Percentiles rank a stretch among this genome's conserved stretches.
Conservation (phyloP, 768 basidiomycete genomes). For the Clavaria fumosa region DNA sequence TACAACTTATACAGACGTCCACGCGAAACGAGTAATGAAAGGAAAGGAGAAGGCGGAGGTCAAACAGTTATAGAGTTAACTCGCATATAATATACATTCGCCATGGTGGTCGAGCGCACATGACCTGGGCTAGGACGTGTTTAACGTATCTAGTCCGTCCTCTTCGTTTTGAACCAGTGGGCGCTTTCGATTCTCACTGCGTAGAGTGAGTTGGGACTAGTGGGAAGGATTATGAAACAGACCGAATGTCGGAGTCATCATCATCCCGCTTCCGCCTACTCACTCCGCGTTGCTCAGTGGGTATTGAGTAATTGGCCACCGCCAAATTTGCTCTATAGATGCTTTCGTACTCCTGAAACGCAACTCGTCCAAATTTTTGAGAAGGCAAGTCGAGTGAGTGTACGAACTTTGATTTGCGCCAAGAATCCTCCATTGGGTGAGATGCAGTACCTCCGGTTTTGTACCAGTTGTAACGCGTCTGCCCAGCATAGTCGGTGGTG, state of each 20-base stretch:
- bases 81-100: constrained; percentile 5
- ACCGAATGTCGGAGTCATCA: constrained; percentile 42
- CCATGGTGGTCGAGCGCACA: constrained; percentile 5
- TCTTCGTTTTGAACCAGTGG: constrained; percentile 24
- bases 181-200: constrained; percentile 33
- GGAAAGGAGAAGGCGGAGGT: constrained; percentile 77
- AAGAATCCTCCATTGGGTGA: constrained; percentile 86
- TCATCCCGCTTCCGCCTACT: constrained; percentile 56
- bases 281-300: constrained; percentile 25
- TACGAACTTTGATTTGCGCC: constrained; percentile 73
- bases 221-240: constrained; percentile 10
- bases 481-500: constrained; percentile 71
- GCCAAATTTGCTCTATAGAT: constrained; percentile 74
- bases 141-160: constrained; percentile 33
- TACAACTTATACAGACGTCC: constrained; percentile 41
- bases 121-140: constrained; percentile 22
- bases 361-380: background rate
- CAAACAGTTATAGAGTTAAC: constrained; percentile 42
- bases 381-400: background rate
- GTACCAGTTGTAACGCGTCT: constrained; percentile 76
- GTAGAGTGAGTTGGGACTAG: constrained; percentile 3
- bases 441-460: constrained; percentile 86
- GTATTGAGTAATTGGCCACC: constrained; percentile 43
- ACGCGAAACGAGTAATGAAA: constrained; percentile 62
- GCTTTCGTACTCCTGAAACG: constrained; percentile 72